Conservation (phyloP, 1,139 yeast species). For the Suhomyces bokatorum region DNA sequence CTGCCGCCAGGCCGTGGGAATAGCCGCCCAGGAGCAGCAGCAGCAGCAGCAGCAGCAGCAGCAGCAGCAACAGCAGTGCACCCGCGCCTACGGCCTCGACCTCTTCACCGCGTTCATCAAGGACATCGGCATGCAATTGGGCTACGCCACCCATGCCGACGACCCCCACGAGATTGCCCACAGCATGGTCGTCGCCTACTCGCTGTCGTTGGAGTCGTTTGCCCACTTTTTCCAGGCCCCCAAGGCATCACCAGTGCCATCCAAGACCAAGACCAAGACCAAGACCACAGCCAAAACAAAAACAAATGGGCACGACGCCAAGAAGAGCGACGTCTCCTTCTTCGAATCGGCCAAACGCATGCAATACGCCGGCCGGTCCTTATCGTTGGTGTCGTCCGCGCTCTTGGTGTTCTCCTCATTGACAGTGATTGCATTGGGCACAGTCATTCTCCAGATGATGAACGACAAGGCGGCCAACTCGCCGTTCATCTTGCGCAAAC, state of each 20-base stretch:
- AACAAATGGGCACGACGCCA: neutral
- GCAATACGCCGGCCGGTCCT: constrained; percentile 1
- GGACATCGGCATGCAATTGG: constrained; percentile 33
- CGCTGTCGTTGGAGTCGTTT: constrained; percentile 7
- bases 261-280: neutral
- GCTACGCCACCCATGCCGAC: constrained; percentile 37
- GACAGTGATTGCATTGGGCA: constrained; percentile 7
- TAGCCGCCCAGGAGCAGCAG: constrained; percentile 21
- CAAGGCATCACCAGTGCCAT: neutral
- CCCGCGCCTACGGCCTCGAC: constrained; percentile 11
- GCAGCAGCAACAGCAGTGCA: too few species aligned
- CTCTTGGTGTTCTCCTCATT: constrained; percentile 6
- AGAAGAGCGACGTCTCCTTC: neutral
- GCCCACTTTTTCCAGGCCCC: constrained; percentile 1
- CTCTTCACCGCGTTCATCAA: constrained; percentile 9
- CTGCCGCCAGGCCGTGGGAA: constrained; percentile 32
- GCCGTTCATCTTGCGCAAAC: constrained; percentile 1
- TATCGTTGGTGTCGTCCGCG: constrained; percentile 3
- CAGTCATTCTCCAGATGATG: constrained; percentile 1
- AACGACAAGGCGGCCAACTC: constrained; percentile 1
- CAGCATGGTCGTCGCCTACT: constrained; percentile 10
- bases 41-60: too few species aligned
- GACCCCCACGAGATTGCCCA: constrained; percentile 34
- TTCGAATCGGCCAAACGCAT: constrained; percentile 4
- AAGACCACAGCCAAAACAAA: neutral